Percentiles rank a stretch among this genome's conserved stretches.
Evolutionary conservation across 1,284 basidiomycete genomes (phyloP).

Genomic region (Stygiomarasmius scandens): DNA sequence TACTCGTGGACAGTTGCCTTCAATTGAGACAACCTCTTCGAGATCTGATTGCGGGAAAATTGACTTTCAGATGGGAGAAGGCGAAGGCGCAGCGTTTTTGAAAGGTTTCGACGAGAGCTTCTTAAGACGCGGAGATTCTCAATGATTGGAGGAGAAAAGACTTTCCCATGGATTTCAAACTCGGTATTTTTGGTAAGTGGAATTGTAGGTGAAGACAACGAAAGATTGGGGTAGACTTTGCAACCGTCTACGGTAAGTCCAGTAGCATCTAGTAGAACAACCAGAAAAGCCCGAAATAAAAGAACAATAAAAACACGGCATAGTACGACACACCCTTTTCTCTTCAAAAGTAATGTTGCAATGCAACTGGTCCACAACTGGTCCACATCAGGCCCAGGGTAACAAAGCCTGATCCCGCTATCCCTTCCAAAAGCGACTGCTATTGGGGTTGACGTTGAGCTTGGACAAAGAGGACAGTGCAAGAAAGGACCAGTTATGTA

Average conservation of each 20-base stretch:
- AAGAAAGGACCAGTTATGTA: too few relatives aligned
- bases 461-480: too few relatives aligned
- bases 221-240: constrained; percentile 52
- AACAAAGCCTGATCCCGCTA: constrained; percentile 69
- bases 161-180: constrained; percentile 68
- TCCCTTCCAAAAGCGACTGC: constrained; percentile 69
- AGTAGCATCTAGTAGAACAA: constrained; percentile 56
- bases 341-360: constrained; percentile 70
- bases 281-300: constrained; percentile 59
- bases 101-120: constrained; percentile 56
- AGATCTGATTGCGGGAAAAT: too few relatives aligned
- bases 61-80: constrained; percentile 20
- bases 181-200: constrained; percentile 67
- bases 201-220: too few relatives aligned
- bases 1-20: constrained; percentile 67
- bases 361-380: too few relatives aligned
- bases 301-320: background rate
- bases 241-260: constrained; percentile 65
- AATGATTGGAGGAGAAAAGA: constrained; percentile 66
- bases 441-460: too few relatives aligned
- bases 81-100: constrained; percentile 28
- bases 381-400: constrained; percentile 60
- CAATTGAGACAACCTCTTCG: constrained; percentile 62
- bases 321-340: constrained; percentile 54
- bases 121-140: constrained; percentile 66